These are phyloP conservation scores for Chlorella sp. DNA, from an alignment of 139 green algal species.

Conservation along the genomic window DNA sequence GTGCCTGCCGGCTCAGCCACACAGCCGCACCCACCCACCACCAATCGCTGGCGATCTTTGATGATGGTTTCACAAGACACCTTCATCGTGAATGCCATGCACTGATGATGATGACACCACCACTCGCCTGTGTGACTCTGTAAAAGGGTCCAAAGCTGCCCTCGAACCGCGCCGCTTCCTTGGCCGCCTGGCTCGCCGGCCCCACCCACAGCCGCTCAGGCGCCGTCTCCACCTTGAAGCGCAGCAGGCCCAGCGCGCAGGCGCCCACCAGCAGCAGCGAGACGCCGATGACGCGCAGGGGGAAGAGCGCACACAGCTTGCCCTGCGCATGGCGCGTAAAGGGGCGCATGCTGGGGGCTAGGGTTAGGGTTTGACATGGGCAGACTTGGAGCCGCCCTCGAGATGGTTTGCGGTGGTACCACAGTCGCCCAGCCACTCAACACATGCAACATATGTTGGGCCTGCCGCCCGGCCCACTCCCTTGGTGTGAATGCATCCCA, in stretches of 20 bases:
- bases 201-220: constrained; percentile 67
- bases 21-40: too few relatives aligned
- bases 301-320: constrained; percentile 23
- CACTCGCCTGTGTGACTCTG: constrained; percentile 65
- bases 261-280: constrained; percentile 32
- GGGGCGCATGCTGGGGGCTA: not conserved
- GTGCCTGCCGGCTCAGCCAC: too few relatives aligned
- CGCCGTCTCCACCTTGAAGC: constrained; percentile 8
- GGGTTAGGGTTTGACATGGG: not conserved
- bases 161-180: constrained; percentile 61
- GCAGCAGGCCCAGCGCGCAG: constrained; percentile 44
- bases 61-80: too few relatives aligned
- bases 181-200: constrained; percentile 46
- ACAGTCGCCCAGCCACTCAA: too few relatives aligned
- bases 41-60: too few relatives aligned
- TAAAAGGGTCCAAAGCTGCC: constrained; percentile 87
- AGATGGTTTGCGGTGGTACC: too few relatives aligned
- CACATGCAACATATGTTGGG: too few relatives aligned
- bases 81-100: too few relatives aligned
- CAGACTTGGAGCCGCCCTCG: too few relatives aligned
- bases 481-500: too few relatives aligned
- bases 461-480: too few relatives aligned
- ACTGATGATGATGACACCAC: too few relatives aligned
- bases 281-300: constrained; percentile 27
- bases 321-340: constrained; percentile 44